Evolutionary conservation across 78 protist genomes (phyloP), one percentile per base, ranked within the genome.

Genomic region (Polysphondylium violaceum): DNA sequence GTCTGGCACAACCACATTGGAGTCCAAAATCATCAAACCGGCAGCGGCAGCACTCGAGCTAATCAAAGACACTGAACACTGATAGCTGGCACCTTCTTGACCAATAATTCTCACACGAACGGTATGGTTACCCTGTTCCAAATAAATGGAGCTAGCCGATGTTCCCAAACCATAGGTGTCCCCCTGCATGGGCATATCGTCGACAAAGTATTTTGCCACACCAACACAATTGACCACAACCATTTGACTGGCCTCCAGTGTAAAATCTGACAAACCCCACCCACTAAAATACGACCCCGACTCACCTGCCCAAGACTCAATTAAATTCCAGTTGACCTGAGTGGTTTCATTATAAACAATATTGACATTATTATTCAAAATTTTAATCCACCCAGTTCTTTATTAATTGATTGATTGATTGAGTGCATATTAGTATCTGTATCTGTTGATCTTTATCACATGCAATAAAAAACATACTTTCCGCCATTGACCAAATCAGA

Each of bases 301-400:
- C 3, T 38, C 11, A 19, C 90, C 90, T 29, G 90, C 78, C 90
- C 90, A 83, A 9, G 67, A 29, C 25, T 69, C 77, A 9, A 83
- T 83, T 16, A 83, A 59, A 35, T 61, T 56, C 90, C 90, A 83
- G 33, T 83, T 83, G 2, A 83, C 90, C 23, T 38, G 12, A 3
- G 17, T 21, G 9, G 87, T 25, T 12, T 59, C 67, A 44, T 76
- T 76, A 31, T 59, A 77, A 50, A 43, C 64, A 9, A 77, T 67
- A 11, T 23, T 50, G 9, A 51, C 75, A 31, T 50, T 38, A 0
- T 23, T 51, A 47, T 55, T 8, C 21, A 3, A 35, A 19, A 64
- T 50, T 8, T 63, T 6, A 21, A 21, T 64, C 88, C 88, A 79
- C 11, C 88, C 88, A 35, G 63, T 61, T 12, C 88, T 68, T n/a